Evolutionary conservation across 306 rosid species (phyloP).

Genomic region (Cucurbita pepo): DNA sequence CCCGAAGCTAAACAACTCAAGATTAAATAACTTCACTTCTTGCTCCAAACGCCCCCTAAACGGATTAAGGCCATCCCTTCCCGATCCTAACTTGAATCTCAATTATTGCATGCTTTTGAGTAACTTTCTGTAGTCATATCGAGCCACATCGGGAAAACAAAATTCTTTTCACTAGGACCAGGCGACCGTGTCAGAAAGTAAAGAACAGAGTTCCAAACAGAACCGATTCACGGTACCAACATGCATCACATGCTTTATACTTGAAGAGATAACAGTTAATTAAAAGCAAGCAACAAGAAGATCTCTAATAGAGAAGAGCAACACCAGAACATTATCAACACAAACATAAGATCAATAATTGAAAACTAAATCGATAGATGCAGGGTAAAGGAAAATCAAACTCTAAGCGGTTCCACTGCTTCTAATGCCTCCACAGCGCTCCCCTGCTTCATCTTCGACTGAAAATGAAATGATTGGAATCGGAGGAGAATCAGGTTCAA

Average conservation of each 20-base stretch:
- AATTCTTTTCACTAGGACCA: background rate
- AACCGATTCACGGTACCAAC: background rate
- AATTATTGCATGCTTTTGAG: background rate
- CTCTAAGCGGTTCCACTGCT: constrained; percentile 55
- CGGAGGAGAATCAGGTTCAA: too few relatives aligned
- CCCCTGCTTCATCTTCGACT: too few relatives aligned
- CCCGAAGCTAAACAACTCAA: too few relatives aligned
- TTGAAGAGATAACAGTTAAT: background rate
- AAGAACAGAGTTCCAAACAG: background rate
- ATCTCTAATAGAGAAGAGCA: background rate
- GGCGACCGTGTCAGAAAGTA: background rate
- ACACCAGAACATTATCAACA: background rate
- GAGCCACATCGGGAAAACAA: background rate
- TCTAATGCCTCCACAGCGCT: too few relatives aligned
- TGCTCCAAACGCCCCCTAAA: background rate
- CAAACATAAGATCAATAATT: background rate
- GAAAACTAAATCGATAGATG: background rate
- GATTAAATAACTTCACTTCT: too few relatives aligned
- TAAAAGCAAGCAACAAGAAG: background rate
- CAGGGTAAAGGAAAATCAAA: constrained; percentile 15
- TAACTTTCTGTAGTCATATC: background rate
- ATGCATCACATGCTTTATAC: background rate
- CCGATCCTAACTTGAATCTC: background rate
- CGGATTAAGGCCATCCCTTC: background rate
- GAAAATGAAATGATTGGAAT: too few relatives aligned